Evolutionary conservation across 257 asterid genomes (phyloP), one percentile per base, ranked within the genome.

Genomic region (Solanum gandarillasii): DNA sequence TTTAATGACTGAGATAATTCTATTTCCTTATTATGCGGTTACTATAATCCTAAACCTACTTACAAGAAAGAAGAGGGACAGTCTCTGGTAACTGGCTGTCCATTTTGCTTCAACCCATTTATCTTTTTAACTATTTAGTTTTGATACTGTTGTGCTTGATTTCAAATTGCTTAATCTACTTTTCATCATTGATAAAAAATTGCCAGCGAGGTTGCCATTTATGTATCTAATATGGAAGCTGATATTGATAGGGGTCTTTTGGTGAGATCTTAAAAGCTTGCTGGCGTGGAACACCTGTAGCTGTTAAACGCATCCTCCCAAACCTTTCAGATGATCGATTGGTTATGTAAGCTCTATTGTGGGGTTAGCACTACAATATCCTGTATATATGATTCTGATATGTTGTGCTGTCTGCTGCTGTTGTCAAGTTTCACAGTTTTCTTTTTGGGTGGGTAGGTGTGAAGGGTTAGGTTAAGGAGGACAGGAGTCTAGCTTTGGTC

Each of bases 251-350:
- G 99, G 99, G 99, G 75, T 97, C 99, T 78, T 97, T 97, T 86
- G 99, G 99, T 70, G 99, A 97, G 98, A 97, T 97, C 91, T 87
- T 97, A 76, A 97, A 92, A 92, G 99, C 98, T 86, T 81, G 88
- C 90, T 97, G 99, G 99, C 94, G 98, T 87, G 99, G 98, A 88
- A 97, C 99, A 88, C 99, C 98, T 18, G 99, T 96, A 25, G 99
- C 99, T 91, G 92, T 97, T 90, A 97, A 96, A 88, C 97, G 99
- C 89, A 97, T 96, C 87, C 99, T 97, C 88, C 99, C 99, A 81
- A 97, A 92, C 88, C 99, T 96, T 88, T 96, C 98, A 72, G 99
- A 96, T 89, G 99, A 97, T 89, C 94, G 95, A 90, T 93, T 97
- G 91, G 99, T 97, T 86, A 92, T 95, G 99, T 95, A 97, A 89